Evolutionary conservation across 345 rosid genomes (phyloP).

Genomic region (Dipteronia sinensis): DNA sequence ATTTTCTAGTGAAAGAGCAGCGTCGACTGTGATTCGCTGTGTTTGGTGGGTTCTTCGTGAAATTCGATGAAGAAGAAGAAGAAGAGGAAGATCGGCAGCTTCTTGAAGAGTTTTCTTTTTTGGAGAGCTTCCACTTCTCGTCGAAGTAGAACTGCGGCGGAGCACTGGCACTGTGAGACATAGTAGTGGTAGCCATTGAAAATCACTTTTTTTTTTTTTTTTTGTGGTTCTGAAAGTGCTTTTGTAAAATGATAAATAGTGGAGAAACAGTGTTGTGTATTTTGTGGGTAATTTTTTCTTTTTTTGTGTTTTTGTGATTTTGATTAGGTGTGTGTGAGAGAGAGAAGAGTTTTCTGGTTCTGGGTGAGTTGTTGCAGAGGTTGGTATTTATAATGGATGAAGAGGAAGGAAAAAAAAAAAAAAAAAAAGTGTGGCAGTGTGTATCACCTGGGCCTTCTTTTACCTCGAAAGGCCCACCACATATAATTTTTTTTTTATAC

Average conservation of each 20-base stretch:
- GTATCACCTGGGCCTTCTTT: slow-evolving; percentile 54
- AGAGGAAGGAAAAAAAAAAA: not conserved
- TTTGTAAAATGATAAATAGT: not conserved
- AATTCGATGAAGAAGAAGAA: slow-evolving; percentile 26
- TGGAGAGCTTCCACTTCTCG: slow-evolving; percentile 66
- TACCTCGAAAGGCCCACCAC: not conserved
- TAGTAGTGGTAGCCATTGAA: slow-evolving; percentile 7
- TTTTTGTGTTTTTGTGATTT: slow-evolving; percentile 2
- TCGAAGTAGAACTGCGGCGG: slow-evolving; percentile 46
- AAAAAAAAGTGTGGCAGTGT: slow-evolving; percentile 53
- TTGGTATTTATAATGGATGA: slow-evolving; percentile 51
- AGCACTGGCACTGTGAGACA: slow-evolving; percentile 33
- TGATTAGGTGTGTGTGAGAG: not conserved
- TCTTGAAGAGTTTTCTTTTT: slow-evolving; percentile 61
- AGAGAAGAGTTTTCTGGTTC: slow-evolving; percentile 15
- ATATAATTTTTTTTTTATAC: too few species aligned
- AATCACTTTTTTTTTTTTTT: not conserved
- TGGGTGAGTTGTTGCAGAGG: slow-evolving; percentile 27
- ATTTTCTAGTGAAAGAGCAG: slow-evolving; percentile 78
- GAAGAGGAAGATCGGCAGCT: slow-evolving; percentile 44
- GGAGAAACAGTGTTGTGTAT: not conserved
- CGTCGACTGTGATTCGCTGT: slow-evolving; percentile 35
- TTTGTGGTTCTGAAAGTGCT: not conserved
- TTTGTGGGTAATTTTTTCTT: not conserved
- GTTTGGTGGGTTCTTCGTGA: slow-evolving; percentile 14